These are phyloP conservation scores for Clitopilus hobsonii DNA, from an alignment of 768 basidiomycete species.

Conservation along the genomic window DNA sequence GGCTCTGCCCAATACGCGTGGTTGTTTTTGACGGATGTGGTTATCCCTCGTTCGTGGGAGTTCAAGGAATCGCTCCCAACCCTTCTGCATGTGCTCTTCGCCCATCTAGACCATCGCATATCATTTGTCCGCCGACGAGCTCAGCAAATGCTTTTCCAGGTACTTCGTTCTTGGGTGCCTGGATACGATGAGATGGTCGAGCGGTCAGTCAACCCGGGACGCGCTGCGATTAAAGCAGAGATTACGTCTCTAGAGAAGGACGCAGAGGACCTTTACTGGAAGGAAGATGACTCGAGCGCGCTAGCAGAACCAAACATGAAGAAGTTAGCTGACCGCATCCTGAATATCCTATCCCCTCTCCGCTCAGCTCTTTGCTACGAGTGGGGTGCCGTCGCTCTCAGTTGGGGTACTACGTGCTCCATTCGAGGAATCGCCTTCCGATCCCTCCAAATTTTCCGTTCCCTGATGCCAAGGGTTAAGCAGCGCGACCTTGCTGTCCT, in stretches of 20 bases:
- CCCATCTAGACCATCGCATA: slow-evolving; percentile 76
- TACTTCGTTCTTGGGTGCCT: slow-evolving; percentile 77
- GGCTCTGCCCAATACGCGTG: slow-evolving; percentile 88
- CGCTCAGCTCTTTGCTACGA: slow-evolving; percentile 63
- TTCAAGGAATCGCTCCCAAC: slow-evolving; percentile 62
- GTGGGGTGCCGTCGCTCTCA: slow-evolving; percentile 78
- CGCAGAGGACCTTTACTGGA: slow-evolving; percentile 60
- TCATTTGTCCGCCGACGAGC: slow-evolving; percentile 66
- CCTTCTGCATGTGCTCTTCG: slow-evolving; percentile 75
- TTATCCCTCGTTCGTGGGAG: slow-evolving; percentile 75
- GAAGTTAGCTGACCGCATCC: slow-evolving; percentile 57
- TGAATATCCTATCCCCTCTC: slow-evolving; percentile 65
- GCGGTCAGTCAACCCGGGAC: slow-evolving; percentile 42
- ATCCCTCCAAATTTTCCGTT: slow-evolving; percentile 86
- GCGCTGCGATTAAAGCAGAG: slow-evolving; percentile 42
- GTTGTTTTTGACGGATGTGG: slow-evolving; percentile 75
- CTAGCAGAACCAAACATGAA: slow-evolving; percentile 66
- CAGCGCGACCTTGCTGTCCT: slow-evolving; percentile 72
- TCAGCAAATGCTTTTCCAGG: slow-evolving; percentile 78
- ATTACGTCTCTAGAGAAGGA: slow-evolving; percentile 56
- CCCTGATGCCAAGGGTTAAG: slow-evolving; percentile 67
- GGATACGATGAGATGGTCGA: slow-evolving; percentile 73
- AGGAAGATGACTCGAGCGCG: slow-evolving; percentile 55
- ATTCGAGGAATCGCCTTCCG: slow-evolving; percentile 83
- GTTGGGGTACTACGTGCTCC: slow-evolving; percentile 85